phyloP scores from a whole-genome alignment of 2,329 filamentous ascomycete genomes.

The Pyrenochaeta sp. region DNA sequence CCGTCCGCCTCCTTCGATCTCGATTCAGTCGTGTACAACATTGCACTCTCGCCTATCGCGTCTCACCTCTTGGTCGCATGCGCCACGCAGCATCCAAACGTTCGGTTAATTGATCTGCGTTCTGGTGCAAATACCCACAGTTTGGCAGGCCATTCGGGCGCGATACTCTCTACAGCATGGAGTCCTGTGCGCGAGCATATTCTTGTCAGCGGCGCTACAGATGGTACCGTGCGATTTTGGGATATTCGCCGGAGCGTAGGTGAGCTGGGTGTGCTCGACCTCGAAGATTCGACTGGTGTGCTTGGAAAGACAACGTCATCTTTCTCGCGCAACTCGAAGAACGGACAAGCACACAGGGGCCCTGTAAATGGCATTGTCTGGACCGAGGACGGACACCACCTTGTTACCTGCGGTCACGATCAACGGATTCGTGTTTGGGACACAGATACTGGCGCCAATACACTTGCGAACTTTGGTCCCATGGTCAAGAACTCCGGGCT shows the following conservation, averaged over 20 bases:
- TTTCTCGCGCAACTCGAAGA: conserved; percentile 43
- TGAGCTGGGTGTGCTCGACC: conserved; percentile 78
- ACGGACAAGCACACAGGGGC: conserved; percentile 72
- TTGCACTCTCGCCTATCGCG: conserved; percentile 77
- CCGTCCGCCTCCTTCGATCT: conserved; percentile 73
- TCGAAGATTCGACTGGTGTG: conserved; percentile 81
- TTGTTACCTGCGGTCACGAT: conserved; percentile 85
- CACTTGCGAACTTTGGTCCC: conserved; percentile 85
- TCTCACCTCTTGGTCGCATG: conserved; percentile 82
- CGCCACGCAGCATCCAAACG: conserved; percentile 83
- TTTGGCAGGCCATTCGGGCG: conserved; percentile 59
- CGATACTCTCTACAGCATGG: conserved; percentile 74
- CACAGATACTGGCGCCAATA: conserved; percentile 80
- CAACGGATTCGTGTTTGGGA: conserved; percentile 88
- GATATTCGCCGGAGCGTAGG: conserved; percentile 82
- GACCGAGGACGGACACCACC: conserved; percentile 78
- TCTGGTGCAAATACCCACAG: conserved; percentile 72
- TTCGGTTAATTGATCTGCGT: conserved; percentile 84
- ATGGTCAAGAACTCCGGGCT: conserved; percentile 72
- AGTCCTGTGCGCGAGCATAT: conserved; percentile 81
- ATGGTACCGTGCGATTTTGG: conserved; percentile 85
- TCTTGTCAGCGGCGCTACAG: conserved; percentile 82
- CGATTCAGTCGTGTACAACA: conserved; percentile 74
- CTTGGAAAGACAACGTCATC: conserved; percentile 54
- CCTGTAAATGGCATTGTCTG: conserved; percentile 85